Evolutionary conservation across 2,329 filamentous ascomycete species (phyloP), one percentile per base, ranked within the genome.

Genomic region (Calycina marina): DNA sequence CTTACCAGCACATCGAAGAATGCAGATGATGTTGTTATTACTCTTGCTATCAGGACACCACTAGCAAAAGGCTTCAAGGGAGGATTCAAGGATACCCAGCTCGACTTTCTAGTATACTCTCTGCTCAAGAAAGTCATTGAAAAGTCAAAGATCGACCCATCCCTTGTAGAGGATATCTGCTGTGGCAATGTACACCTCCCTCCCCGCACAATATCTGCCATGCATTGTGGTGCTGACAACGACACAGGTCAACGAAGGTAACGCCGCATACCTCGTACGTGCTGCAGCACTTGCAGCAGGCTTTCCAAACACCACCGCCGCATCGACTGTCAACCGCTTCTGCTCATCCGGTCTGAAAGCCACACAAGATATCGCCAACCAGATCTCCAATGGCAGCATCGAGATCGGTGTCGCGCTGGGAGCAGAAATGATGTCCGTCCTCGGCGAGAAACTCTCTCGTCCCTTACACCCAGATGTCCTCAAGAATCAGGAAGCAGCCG

Each of bases 311-410:
- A 94, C 88, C 5, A 69, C 82, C 30, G 72, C 74, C 43, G 83
- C 80, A 42, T 86, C 71, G 26, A 77, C 79, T 26, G 68, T 93
- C 37, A 96, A 96, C 67, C 79, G 90, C 40, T 96, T 98, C 75
- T 98, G 90, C 69, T 92, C 84, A 22, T 94, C 86, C 0, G 90
- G 90, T 20, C 76, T 98, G 44, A 92, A 94, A 61, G 86, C 90
- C 36, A 82, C 86, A 4, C 86, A 93, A 58, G 85, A 94, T 52
- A 92, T 98, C 45, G 86, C 90, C 31, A 78, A 90, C 60, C 72
- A 85, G 54, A 94, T 98, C 56, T 56, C 67, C 37, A 61, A 65
- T 31, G 85, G 86, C 40, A 71, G 70, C 46, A 96, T 98, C 55
- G 78, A 93, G 38, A 58, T 93, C 42, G 90, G 90, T 47, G 63